These are phyloP conservation scores for Cochlearia excelsa DNA, from an alignment of 345 rosid genomes.

Conservation along the genomic window DNA sequence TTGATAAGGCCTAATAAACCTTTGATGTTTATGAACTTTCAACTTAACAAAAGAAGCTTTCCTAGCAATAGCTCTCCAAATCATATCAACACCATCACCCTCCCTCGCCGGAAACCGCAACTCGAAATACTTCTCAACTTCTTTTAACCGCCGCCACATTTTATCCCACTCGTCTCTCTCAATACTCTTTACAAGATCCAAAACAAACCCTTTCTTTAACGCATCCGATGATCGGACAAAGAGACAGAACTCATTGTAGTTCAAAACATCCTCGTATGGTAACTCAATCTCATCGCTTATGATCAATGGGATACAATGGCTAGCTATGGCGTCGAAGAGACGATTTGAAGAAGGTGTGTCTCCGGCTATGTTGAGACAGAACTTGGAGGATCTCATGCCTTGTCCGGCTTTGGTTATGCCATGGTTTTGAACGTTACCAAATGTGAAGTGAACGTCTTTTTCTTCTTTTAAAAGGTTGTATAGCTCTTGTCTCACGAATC, in stretches of 20 bases:
- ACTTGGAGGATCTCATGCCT: conserved; percentile 87
- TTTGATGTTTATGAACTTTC: conserved; percentile 61
- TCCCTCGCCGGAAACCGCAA: conserved; percentile 62
- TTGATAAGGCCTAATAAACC: conserved; percentile 41
- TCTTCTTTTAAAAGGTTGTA: conserved; percentile 70
- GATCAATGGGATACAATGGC: conserved; percentile 90
- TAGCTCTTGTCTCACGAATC: conserved; percentile 75
- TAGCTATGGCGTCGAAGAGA: conserved; percentile 91
- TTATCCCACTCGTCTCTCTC: conserved; percentile 68
- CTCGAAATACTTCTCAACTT: conserved; percentile 54
- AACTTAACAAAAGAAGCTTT: conserved; percentile 59
- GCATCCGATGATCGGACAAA: conserved; percentile 83
- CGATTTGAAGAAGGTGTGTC: conserved; percentile 97
- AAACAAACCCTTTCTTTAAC: conserved; percentile 57
- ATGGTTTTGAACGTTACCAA: conserved; percentile 65
- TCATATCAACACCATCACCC: conserved; percentile 81
- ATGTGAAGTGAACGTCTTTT: conserved; percentile 81
- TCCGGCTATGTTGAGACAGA: conserved; percentile 94
- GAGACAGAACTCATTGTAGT: conserved; percentile 85
- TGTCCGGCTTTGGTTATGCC: conserved; percentile 63
- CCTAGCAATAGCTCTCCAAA: conserved; percentile 83
- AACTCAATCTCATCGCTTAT: conserved; percentile 94
- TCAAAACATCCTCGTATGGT: conserved; percentile 83
- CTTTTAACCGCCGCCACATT: conserved; percentile 67
- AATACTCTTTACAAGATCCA: conserved; percentile 60